phyloP scores from a whole-genome alignment of 148 eudicot species.

The Rhododendron ferrugineum region DNA sequence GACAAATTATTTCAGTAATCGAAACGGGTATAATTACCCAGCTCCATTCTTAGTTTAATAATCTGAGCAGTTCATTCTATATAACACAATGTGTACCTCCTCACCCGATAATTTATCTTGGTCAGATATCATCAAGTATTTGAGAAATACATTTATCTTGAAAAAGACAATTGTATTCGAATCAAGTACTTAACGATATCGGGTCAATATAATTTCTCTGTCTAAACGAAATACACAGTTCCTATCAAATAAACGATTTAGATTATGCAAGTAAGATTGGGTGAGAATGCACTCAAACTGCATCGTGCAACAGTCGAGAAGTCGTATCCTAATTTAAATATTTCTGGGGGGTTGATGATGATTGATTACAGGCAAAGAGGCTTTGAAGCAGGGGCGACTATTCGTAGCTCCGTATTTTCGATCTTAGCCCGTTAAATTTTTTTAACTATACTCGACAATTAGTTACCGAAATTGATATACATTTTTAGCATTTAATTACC shows the following conservation, averaged over 20 bases:
- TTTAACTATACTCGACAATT: no score
- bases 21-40: background rate
- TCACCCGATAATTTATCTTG: background rate
- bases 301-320: background rate
- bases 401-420: no score
- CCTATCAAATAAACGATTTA: background rate
- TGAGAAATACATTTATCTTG: background rate
- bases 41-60: background rate
- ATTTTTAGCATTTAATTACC: no score
- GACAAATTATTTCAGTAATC: background rate
- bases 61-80: background rate
- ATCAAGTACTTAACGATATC: background rate
- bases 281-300: background rate
- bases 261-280: background rate
- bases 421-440: no score
- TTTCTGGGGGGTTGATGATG: background rate
- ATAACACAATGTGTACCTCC: background rate
- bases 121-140: background rate
- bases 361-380: slow-evolving; percentile 50
- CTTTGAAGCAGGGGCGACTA: no score
- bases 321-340: background rate
- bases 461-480: no score
- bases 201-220: background rate
- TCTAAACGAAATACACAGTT: background rate
- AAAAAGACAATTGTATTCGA: background rate